phyloP scores from a whole-genome alignment of 2,329 filamentous ascomycete species.

The Colletotrichum camelliae region DNA sequence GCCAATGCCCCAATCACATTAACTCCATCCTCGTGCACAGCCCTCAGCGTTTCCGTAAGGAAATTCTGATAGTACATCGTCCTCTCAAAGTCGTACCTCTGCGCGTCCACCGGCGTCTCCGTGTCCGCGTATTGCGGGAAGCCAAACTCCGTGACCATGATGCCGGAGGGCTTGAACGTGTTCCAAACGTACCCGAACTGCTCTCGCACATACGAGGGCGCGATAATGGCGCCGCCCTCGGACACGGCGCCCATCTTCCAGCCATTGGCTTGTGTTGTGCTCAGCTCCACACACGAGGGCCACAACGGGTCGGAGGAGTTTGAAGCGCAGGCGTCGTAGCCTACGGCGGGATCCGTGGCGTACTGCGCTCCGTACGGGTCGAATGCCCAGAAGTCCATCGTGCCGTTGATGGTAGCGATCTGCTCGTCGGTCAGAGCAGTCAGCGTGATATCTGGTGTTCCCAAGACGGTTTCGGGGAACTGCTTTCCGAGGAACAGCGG shows the following conservation, averaged over 20 bases:
- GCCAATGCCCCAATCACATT: constrained; percentile 58
- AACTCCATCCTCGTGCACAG: constrained; percentile 62
- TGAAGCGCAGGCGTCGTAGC: constrained; percentile 51
- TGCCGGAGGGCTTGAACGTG: constrained; percentile 52
- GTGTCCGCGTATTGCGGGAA: constrained; percentile 58
- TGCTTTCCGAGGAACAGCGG: constrained; percentile 57
- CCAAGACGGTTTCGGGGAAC: constrained; percentile 50
- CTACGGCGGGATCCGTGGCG: constrained; percentile 50
- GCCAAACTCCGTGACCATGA: constrained; percentile 61
- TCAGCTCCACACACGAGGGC: constrained; percentile 59
- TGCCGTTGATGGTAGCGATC: constrained; percentile 53
- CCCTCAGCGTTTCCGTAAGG: constrained; percentile 58
- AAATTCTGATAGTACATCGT: constrained; percentile 61
- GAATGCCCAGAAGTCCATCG: constrained; percentile 60
- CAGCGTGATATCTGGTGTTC: constrained; percentile 49
- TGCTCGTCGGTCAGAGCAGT: constrained; percentile 50
- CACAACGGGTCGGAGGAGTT: constrained; percentile 43
- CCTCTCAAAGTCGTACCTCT: constrained; percentile 58
- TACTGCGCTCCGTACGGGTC: constrained; percentile 59
- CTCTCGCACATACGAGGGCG: constrained; percentile 61
- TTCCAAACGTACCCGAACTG: constrained; percentile 65
- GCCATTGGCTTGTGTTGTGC: constrained; percentile 50
- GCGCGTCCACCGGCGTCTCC: constrained; percentile 40
- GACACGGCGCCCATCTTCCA: constrained; percentile 66
- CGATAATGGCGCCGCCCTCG: constrained; percentile 61